Evolutionary conservation across 106 monocot species (phyloP), one percentile per base, ranked within the genome.

Genomic region (Chionographis japonica): DNA sequence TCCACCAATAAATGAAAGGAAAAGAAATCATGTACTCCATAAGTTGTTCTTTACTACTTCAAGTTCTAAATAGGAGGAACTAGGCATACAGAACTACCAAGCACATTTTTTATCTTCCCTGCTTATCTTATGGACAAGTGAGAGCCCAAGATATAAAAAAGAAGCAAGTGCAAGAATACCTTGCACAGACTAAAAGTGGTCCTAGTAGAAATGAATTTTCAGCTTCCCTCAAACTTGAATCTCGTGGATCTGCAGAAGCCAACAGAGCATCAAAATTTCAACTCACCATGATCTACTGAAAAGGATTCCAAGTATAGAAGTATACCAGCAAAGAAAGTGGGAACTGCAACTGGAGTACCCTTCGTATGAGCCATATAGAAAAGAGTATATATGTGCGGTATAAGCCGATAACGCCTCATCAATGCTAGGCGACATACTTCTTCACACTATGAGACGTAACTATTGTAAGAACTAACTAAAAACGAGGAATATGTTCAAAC

Each of bases 191-290:
- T 65, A 98, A 68, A 55, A 98, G 75, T 50, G 92, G 72, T 61
- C 92, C 97, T 42, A 98, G 67, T 41, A 92, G 70, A 75, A 98
- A 92, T 9, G 97, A 89, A 77, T 83, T 92, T 62, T 98, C 97
- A 69, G 80, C 71, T 52, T 71, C 62, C 57, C 90, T 86, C 77
- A 98, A 67, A 42, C 56, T 80, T 37, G 74, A 55, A 73, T 98
- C 89, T 51, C 72, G 65, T 58, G 92, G 76, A 81, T 98, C 92
- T 98, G 78, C 62, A 71, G 38, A 75, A 71, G 19, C n/a, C 61
- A 67, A 40, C 11, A 55, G 37, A 56, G 46, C 49, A 57, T 68
- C 53, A 43, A 71, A 8, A 13, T 11, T 46, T 65, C 11, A 16
- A 20, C 13, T 58, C 57, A 43, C 42, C 16, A 6, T 9, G 57